These are phyloP conservation scores for Gracilaria domingensis DNA, from an alignment of 23 red algal species.

Conservation along the genomic window DNA sequence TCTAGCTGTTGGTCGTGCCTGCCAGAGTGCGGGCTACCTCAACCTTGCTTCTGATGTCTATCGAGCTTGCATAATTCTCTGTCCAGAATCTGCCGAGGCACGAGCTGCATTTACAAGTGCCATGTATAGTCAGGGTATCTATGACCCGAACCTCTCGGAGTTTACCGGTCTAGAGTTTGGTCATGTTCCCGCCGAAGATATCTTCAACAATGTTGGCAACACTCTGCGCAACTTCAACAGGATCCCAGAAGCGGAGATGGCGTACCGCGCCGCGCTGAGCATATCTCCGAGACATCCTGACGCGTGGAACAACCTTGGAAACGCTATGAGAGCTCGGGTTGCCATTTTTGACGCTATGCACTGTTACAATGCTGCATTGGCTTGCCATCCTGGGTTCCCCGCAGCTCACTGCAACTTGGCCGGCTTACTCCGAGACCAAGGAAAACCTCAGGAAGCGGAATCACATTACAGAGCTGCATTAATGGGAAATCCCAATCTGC, in stretches of 20 bases:
- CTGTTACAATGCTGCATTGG: constrained; percentile 47
- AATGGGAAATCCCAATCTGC: constrained; percentile 53
- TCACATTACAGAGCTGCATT: constrained; percentile 70
- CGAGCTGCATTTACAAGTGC: constrained; percentile 23
- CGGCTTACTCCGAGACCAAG: constrained; percentile 70
- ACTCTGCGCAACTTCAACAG: constrained; percentile 40
- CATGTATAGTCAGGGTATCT: constrained; percentile 35
- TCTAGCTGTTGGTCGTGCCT: constrained; percentile 44
- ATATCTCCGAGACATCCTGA: constrained; percentile 65
- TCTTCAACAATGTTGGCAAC: constrained; percentile 66
- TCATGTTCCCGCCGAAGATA: constrained; percentile 51
- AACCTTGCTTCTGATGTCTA: constrained; percentile 50
- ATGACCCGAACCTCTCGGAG: constrained; percentile 19
- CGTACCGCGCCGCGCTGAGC: constrained; percentile 59
- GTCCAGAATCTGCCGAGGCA: constrained; percentile 54
- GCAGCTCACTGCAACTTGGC: constrained; percentile 73
- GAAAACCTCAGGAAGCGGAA: constrained; percentile 63
- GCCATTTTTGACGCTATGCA: constrained; percentile 62
- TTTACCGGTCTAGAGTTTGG: constrained; percentile 38
- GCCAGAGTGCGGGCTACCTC: constrained; percentile 30
- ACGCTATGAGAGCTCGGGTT: constrained; percentile 64
- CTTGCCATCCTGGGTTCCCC: constrained; percentile 52
- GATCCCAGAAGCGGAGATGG: constrained; percentile 62
- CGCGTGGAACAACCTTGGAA: constrained; percentile 79
- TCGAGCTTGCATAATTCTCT: constrained; percentile 56